A percentile compares a stretch with the other conserved stretches of the same genome.
Conservation (phyloP, 257 asterid species). For the Linderniella brevidens region DNA sequence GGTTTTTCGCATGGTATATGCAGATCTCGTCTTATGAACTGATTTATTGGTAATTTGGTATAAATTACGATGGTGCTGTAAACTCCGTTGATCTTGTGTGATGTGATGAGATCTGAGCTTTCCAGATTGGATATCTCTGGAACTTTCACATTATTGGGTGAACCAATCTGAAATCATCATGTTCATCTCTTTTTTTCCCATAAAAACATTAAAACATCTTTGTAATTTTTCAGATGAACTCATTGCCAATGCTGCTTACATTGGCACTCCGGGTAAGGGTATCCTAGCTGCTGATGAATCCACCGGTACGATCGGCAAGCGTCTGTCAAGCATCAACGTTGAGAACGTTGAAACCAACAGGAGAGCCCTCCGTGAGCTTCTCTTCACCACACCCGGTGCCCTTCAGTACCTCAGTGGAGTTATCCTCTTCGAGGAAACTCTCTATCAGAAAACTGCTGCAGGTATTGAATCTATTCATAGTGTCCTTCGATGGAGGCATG, state of each 20-base stretch:
- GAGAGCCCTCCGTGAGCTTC: background rate
- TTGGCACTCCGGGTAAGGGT: background rate
- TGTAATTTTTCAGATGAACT: background rate
- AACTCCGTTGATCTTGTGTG: too few species aligned
- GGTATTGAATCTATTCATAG: too few species aligned
- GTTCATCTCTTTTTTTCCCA: background rate
- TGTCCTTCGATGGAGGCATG: background rate
- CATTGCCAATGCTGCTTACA: background rate
- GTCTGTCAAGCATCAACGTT: background rate
- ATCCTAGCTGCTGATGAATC: conserved; percentile 1
- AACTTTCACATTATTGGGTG: background rate
- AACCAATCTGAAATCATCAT: background rate
- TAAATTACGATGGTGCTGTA: too few species aligned
- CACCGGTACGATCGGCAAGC: background rate
- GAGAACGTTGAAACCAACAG: background rate
- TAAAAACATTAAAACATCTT: background rate
- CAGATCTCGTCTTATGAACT: too few species aligned
- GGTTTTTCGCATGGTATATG: too few species aligned
- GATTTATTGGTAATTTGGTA: too few species aligned
- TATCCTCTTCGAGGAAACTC: too few species aligned
- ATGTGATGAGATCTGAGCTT: too few species aligned
- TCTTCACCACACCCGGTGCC: too few species aligned
- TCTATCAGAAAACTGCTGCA: background rate
- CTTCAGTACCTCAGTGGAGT: too few species aligned
- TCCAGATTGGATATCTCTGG: too few species aligned